Conservation (phyloP, 2,329 filamentous ascomycete species). For the Aspergillus cejpii region DNA sequence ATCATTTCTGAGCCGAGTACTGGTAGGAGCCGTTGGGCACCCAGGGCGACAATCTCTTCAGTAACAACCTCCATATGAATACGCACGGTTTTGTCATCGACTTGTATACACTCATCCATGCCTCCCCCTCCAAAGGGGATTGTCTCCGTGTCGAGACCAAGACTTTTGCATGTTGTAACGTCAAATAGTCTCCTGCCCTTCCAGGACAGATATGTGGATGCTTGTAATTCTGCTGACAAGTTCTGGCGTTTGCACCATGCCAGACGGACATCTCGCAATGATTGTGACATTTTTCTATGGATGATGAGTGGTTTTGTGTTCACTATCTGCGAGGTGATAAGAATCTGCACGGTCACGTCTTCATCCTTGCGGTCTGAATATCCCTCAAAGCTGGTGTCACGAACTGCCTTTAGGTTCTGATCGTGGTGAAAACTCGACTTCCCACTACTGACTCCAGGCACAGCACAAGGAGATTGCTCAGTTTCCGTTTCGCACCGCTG, state of each 20-base stretch:
- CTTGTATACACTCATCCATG: constrained; percentile 43
- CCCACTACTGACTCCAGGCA: too few relatives aligned
- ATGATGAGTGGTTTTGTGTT: constrained; percentile 56
- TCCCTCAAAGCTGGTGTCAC: background rate
- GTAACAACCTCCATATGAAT: constrained; percentile 77
- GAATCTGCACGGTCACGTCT: constrained; percentile 54
- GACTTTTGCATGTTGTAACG: constrained; percentile 62
- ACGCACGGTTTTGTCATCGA: constrained; percentile 47
- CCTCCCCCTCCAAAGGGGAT: constrained; percentile 32
- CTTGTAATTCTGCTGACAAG: constrained; percentile 45
- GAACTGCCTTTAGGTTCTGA: background rate
- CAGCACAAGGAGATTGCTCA: too few relatives aligned
- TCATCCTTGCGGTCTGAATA: constrained; percentile 9
- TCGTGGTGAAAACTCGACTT: background rate
- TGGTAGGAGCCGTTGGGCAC: constrained; percentile 1
- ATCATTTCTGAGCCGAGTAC: background rate
- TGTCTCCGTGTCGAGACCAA: constrained; percentile 53
- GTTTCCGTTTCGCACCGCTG: too few relatives aligned
- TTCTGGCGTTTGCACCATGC: constrained; percentile 63
- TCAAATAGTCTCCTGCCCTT: constrained; percentile 65
- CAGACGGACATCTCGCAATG: constrained; percentile 59
- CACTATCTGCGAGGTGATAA: constrained; percentile 62
- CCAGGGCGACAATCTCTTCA: constrained; percentile 39
- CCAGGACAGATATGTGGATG: constrained; percentile 70
- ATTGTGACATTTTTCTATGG: constrained; percentile 60